Evolutionary conservation across 352 stramenopile species (phyloP).

Genomic region (Globisporangium lucens): DNA sequence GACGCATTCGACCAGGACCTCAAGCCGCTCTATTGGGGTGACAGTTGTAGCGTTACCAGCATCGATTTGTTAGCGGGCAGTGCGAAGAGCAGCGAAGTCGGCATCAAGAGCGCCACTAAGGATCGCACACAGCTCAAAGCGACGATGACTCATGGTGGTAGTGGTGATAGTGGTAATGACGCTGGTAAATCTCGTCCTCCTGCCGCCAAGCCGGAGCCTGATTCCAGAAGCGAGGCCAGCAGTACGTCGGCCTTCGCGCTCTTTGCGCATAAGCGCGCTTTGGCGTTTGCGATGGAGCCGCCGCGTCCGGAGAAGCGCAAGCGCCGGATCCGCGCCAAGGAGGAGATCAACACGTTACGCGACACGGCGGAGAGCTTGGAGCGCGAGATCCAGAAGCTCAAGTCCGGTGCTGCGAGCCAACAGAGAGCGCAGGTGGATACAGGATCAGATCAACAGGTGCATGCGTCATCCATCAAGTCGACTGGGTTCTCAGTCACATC

Average conservation of each 20-base stretch:
- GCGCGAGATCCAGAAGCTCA: conserved; percentile 6
- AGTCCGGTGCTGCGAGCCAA: background rate
- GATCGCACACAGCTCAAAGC: background rate
- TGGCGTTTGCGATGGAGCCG: conserved; percentile 12
- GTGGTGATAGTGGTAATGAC: too few relatives aligned
- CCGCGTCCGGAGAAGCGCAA: conserved; percentile 11
- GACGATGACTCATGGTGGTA: background rate
- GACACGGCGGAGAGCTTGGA: conserved; percentile 1
- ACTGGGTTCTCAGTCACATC: background rate
- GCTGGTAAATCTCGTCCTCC: background rate
- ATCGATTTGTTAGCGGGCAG: background rate
- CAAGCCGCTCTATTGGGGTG: background rate
- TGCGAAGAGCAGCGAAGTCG: too few relatives aligned
- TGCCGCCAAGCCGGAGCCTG: background rate
- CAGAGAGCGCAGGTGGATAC: background rate
- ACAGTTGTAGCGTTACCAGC: background rate
- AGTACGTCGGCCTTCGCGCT: conserved; percentile 8
- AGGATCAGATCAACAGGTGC: too few relatives aligned
- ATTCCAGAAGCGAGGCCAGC: background rate
- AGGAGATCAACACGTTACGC: conserved; percentile 10
- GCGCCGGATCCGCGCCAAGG: conserved; percentile 11
- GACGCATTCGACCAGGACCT: conserved; percentile 9
- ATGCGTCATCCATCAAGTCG: background rate
- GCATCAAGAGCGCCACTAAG: too few relatives aligned
- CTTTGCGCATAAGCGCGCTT: conserved; percentile 4